These are phyloP conservation scores for Penicillium olsonii DNA, from an alignment of 2,329 filamentous ascomycete genomes.

Conservation along the genomic window DNA sequence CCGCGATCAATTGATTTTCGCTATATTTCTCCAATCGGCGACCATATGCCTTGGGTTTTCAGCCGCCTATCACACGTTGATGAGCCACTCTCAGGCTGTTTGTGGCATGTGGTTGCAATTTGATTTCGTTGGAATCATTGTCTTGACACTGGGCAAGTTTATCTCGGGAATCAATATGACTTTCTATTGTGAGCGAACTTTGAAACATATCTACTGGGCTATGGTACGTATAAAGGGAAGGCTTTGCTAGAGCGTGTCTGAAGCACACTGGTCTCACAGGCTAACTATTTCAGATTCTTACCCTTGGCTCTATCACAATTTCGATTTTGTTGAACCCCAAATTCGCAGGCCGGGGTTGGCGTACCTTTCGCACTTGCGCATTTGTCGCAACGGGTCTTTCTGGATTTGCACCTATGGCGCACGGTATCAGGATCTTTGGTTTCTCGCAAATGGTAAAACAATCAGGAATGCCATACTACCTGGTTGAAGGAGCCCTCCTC, in stretches of 20 bases:
- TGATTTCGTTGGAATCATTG: conserved; percentile 38
- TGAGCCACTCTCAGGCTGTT: conserved; percentile 33
- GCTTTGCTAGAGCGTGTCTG: neutral
- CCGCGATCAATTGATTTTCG: conserved; percentile 21
- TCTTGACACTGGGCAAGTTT: conserved; percentile 37
- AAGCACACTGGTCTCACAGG: too few species aligned
- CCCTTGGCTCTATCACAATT: conserved; percentile 31
- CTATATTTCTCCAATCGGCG: conserved; percentile 19
- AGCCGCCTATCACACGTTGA: conserved; percentile 35
- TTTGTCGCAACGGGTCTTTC: conserved; percentile 36
- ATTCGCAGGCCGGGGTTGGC: conserved; percentile 32
- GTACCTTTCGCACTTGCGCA: conserved; percentile 27
- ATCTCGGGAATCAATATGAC: conserved; percentile 38
- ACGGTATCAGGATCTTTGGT: conserved; percentile 25
- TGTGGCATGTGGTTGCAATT: conserved; percentile 27
- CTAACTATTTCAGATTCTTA: conserved; percentile 36
- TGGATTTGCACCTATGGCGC: conserved; percentile 36
- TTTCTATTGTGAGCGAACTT: conserved; percentile 35
- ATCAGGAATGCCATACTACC: conserved; percentile 32
- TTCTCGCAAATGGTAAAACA: conserved; percentile 27
- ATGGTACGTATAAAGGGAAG: conserved; percentile 29
- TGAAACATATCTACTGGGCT: conserved; percentile 36
- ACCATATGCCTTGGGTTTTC: conserved; percentile 19
- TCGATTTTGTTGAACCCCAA: conserved; percentile 37
- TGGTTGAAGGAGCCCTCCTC: conserved; percentile 27